Conservation (phyloP, 176 grass and related monocot genomes). For the Musa itinerans region DNA sequence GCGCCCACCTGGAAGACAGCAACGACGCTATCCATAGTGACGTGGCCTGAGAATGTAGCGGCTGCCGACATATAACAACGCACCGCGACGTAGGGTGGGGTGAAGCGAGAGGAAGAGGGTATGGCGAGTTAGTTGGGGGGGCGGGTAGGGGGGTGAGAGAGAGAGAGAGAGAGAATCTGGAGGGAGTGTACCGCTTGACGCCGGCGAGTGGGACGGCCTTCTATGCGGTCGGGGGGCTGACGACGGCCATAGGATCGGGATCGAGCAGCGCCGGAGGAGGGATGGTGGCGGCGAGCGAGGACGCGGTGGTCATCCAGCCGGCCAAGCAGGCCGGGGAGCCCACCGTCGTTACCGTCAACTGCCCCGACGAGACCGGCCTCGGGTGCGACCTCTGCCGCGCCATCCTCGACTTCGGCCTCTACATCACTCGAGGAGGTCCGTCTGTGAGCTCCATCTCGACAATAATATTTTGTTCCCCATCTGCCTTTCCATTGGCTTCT, state of each 20-base stretch:
- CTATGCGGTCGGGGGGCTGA: not conserved
- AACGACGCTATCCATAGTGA: too few species aligned
- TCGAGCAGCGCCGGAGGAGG: slow-evolving; percentile 11
- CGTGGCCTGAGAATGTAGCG: too few species aligned
- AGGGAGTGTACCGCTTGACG: not conserved
- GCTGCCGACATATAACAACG: too few species aligned
- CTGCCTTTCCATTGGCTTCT: not conserved
- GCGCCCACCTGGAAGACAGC: too few species aligned
- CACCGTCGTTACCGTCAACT: slow-evolving; percentile 74
- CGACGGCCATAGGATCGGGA: slow-evolving; percentile 6
- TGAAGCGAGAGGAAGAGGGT: too few species aligned
- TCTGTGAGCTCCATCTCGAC: not conserved
- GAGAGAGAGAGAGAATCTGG: not conserved
- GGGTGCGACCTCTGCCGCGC: slow-evolving; percentile 82
- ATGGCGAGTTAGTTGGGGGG: not conserved
- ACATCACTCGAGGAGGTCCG: slow-evolving; percentile 75
- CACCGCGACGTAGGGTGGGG: too few species aligned
- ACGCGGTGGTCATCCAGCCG: slow-evolving; percentile 67
- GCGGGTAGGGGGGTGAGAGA: too few species aligned
- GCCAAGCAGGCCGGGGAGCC: slow-evolving; percentile 35
- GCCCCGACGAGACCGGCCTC: slow-evolving; percentile 79
- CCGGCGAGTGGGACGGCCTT: not conserved
- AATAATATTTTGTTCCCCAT: not conserved
- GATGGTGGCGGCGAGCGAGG: slow-evolving; percentile 34
- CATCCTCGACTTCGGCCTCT: slow-evolving; percentile 92